Base-by-base conservation (phyloP, 1,284 basidiomycete genomes). In the Papiliotrema nemorosa region DNA sequence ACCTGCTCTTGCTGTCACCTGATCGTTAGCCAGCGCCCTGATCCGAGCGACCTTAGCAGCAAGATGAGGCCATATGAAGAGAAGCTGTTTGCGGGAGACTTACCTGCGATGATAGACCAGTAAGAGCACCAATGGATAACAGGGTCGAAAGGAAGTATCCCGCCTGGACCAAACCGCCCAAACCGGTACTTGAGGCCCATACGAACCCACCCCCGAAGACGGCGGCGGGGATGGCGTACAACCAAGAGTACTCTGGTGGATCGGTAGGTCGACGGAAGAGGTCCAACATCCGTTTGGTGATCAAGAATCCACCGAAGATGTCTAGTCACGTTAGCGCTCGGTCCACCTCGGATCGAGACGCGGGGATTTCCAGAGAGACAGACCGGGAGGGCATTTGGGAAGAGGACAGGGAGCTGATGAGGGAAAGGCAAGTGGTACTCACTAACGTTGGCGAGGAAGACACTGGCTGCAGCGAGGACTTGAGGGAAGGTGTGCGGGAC, bases 191-290 rank as follows among this genome's bases (percentile, higher is more conserved):
- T 13, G 85, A 86, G 34, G 88, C 86, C 49, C 82, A 82, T 49
- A 90, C 69, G 73, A 88, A 88, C 1, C 85, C 88, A 36, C 86
- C 86, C 2, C 85, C 84, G 66, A 90, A 90, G 3, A 89, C 80
- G 1, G 83, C 78, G 16, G 84, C 88, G 20, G 88, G 88, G 50
- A 89, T 72, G 22, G 79, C 80, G 62, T 90, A 90, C 16, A 90
- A 74, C 83, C 84, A 89, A 0, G 83, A 81, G 69, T 89, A 90
- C 66, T 90, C 88, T 3, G 88, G 87, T 16, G 88, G 88, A 72
- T 90, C 88, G 45, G 82, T 85, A 1, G 84, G 83, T 41, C 88
- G 83, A 74, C 87, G 87, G 74, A 90, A 90, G 84, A 90, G 89
- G 65, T 90, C 87, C 56, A 90, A 77, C 88, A 90, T 90, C 44